Conservation (phyloP, 352 stramenopile genomes). For the Lagenidium sp. region DNA sequence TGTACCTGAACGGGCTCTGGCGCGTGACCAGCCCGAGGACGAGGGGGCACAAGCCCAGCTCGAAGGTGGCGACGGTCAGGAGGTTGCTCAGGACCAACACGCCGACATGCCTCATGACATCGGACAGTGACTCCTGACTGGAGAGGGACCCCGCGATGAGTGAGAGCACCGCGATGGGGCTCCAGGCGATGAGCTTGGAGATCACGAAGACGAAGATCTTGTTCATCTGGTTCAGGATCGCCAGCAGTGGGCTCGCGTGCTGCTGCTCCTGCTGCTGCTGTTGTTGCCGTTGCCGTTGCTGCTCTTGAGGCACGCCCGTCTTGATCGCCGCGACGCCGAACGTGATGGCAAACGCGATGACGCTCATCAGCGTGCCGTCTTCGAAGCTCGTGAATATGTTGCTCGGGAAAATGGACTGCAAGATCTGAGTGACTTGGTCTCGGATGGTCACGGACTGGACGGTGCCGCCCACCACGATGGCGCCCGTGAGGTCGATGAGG, state of each 20-base stretch:
- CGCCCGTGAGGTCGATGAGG: slow-evolving; percentile 28
- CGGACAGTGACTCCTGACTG: slow-evolving; percentile 26
- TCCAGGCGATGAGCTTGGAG: slow-evolving; percentile 52
- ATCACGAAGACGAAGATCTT: slow-evolving; percentile 66
- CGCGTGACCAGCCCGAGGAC: slow-evolving; percentile 32
- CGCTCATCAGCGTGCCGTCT: slow-evolving; percentile 37
- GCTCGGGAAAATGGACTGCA: slow-evolving; percentile 33
- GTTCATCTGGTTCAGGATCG: slow-evolving; percentile 59
- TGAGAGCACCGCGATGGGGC: slow-evolving; percentile 52
- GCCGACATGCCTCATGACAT: slow-evolving; percentile 37
- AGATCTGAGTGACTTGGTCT: slow-evolving; percentile 45
- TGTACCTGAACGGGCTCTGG: slow-evolving; percentile 49
- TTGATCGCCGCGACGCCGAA: slow-evolving; percentile 50
- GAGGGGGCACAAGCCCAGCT: slow-evolving; percentile 45
- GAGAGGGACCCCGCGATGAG: slow-evolving; percentile 58
- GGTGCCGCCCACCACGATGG: slow-evolving; percentile 17
- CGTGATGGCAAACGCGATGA: slow-evolving; percentile 53
- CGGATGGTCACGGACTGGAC: slow-evolving; percentile 22
- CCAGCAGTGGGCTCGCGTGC: slow-evolving; percentile 46
- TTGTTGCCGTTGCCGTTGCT: no score
- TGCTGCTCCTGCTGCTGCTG: no score
- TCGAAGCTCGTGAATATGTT: slow-evolving; percentile 59
- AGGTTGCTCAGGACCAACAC: slow-evolving; percentile 48
- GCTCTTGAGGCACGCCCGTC: no score
- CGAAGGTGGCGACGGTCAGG: slow-evolving; percentile 30